Evolutionary conservation across 2,329 filamentous ascomycete species (phyloP), one percentile per base, ranked within the genome.

Genomic region (Phaeophleospora eucalypticola): DNA sequence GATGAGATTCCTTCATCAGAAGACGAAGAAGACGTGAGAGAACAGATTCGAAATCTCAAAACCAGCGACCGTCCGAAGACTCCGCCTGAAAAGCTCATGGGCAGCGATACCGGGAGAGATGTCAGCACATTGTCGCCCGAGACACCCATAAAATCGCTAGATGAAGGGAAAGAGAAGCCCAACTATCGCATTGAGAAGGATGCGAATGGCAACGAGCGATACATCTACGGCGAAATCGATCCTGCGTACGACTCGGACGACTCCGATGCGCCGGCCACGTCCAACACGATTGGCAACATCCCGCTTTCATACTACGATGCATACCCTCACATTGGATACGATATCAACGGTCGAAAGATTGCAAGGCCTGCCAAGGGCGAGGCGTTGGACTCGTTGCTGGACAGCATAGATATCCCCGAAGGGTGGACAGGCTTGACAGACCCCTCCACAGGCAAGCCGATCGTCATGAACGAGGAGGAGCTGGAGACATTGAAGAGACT

Each of bases 301-400:
- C 88, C 90, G 4, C 74, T 97, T 41, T 86, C 87, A 2, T 97
- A 95, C 71, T 98, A 98, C 74, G 93, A 98, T 67, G 86, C 88
- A 29, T 98, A 96, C 66, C 93, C 93, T 41, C 93, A 98, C 67
- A 96, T 98, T 65, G 93, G 93, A 49, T 98, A 98, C 71, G 88
- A 96, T 62, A 97, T 98, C 73, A 95, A 98, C 68, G 93, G 93
- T 68, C 96, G 94, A 79, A 94, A 87, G 69, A 95, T 98, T 55
- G 87, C 95, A 83, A 86, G 93, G 43, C 93, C 93, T 4, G 93
- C 94, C 3, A 91, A 89, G 58, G 91, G 91, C 43, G 86, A 95
- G 66, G 93, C 93, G 29, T 74, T 98, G 24, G 93, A 98, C 74
- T 89, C 89, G 10, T 77, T 98, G 36, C 77, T 98, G 8, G 91